Evolutionary conservation across 495 filamentous ascomycete species (phyloP), one percentile per base, ranked within the genome.

Genomic region (Parathielavia hyrcaniae): DNA sequence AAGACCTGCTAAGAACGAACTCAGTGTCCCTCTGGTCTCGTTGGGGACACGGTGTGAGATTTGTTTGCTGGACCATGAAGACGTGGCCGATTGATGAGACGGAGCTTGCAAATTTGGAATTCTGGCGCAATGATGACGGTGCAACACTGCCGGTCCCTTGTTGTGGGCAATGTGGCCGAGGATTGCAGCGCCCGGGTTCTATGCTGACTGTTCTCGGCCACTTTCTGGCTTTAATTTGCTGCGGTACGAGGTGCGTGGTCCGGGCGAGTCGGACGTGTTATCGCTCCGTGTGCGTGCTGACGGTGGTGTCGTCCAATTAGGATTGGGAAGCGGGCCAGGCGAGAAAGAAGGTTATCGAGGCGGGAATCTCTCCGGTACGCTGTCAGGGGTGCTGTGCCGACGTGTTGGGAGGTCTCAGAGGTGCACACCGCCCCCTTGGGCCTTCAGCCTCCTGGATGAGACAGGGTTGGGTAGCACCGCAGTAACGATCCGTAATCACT

Each of bases 301-400:
- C 45, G 38, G 20, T 43, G 34, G 36, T 14, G 1, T 43, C 19
- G 44, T 9, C 54, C 35, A 50, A 51, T 40, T 0, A 46, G 9
- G 16, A 16, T 5, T 19, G 8, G 13, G 14, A 6, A 30, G 30
- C 19, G 20, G 19, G 14, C 17, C 23, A 59, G 16, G 19, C 13
- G 12, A 36, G 17, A 53, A 45, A 49, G 39, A 58, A 59, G 41
- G 39, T 59, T 59, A 59, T 47, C 40, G 48, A 45, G 30, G 13
- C 14, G 30, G 49, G 14, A 23, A 39, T 51, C 49, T 40, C 49
- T 14, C n/a, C n/a, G n/a, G n/a, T 50, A 35, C 39, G 17, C 26
- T 11, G 49, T 39, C 34, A 39, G 12, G 35, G 19, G 19, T 20
- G 23, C 10, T n/a, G 49, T 35, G 5, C 49, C 49, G 13, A 19